These are phyloP conservation scores for Aspergillus texensis DNA, from an alignment of 2,329 filamentous ascomycete species.

Conservation along the genomic window DNA sequence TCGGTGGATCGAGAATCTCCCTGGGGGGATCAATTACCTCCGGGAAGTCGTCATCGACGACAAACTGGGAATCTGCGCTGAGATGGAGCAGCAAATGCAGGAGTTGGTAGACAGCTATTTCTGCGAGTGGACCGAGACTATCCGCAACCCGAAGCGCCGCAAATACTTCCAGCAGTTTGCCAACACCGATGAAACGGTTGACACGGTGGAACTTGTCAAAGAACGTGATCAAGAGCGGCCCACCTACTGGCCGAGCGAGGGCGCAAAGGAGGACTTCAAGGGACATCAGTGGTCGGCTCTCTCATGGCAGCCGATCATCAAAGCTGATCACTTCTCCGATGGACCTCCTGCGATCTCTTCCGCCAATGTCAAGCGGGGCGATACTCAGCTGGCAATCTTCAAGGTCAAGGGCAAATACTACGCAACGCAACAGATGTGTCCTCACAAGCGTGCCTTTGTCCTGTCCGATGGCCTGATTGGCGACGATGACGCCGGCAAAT, in stretches of 20 bases:
- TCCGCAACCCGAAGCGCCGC: conserved; percentile 68
- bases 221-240: conserved; percentile 76
- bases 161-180: conserved; percentile 79
- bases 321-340: conserved; percentile 69
- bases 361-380: conserved; percentile 78
- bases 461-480: conserved; percentile 83
- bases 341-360: conserved; percentile 69
- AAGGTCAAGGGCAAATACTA: conserved; percentile 79
- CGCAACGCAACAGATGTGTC: conserved; percentile 91
- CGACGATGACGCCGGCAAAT: conserved; percentile 58
- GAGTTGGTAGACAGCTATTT: conserved; percentile 82
- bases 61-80: conserved; percentile 80
- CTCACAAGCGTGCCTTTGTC: conserved; percentile 88
- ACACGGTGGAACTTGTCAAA: conserved; percentile 68
- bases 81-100: conserved; percentile 85
- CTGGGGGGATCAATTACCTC: conserved; percentile 81
- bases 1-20: conserved; percentile 81
- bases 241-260: conserved; percentile 73
- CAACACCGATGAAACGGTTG: conserved; percentile 73
- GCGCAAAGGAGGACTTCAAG: conserved; percentile 71
- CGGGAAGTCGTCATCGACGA: conserved; percentile 82
- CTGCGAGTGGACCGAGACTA: conserved; percentile 87
- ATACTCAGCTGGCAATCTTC: conserved; percentile 87
- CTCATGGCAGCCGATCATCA: conserved; percentile 79
- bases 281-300: conserved; percentile 66